Evolutionary conservation across 805 yeast species (phyloP).

Genomic region (Candida palmyrensis): DNA sequence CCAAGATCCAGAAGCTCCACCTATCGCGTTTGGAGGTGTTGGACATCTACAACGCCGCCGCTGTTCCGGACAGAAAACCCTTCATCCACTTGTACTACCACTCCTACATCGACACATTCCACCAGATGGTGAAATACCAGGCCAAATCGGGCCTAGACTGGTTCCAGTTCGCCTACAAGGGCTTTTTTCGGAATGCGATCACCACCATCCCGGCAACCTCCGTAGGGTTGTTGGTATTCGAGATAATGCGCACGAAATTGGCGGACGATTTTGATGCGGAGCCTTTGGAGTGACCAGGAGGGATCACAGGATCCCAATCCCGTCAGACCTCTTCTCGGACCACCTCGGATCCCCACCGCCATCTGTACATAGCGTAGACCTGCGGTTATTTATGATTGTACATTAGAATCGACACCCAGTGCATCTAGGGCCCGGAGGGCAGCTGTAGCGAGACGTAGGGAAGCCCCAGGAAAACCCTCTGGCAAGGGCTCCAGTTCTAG

Average conservation of each 20-base stretch:
- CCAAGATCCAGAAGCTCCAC: slow-evolving; percentile 76
- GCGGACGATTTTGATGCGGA: slow-evolving; percentile 22
- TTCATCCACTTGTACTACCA: slow-evolving; percentile 48
- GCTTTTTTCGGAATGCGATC: slow-evolving; percentile 66
- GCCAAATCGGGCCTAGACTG: slow-evolving; percentile 51
- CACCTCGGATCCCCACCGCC: too few relatives aligned
- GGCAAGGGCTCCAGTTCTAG: too few relatives aligned
- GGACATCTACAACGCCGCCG: slow-evolving; percentile 51
- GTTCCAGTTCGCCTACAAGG: slow-evolving; percentile 70
- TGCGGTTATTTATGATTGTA: too few relatives aligned
- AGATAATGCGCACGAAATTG: slow-evolving; percentile 58
- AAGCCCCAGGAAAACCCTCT: too few relatives aligned
- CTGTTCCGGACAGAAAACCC: slow-evolving; percentile 17
- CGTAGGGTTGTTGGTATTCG: slow-evolving; percentile 78
- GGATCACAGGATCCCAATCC: too few relatives aligned
- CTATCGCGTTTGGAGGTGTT: slow-evolving; percentile 74
- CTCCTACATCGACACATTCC: slow-evolving; percentile 71
- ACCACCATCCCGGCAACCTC: slow-evolving; percentile 86
- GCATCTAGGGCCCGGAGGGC: too few relatives aligned
- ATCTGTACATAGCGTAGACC: too few relatives aligned
- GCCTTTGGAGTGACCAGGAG: background rate
- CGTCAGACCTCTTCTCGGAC: too few relatives aligned
- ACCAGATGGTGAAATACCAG: slow-evolving; percentile 52
- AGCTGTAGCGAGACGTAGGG: too few relatives aligned
- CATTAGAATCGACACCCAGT: too few relatives aligned